Evolutionary conservation across 2,329 filamentous ascomycete genomes (phyloP).

Genomic region (Cladosporium cucumerinum): DNA sequence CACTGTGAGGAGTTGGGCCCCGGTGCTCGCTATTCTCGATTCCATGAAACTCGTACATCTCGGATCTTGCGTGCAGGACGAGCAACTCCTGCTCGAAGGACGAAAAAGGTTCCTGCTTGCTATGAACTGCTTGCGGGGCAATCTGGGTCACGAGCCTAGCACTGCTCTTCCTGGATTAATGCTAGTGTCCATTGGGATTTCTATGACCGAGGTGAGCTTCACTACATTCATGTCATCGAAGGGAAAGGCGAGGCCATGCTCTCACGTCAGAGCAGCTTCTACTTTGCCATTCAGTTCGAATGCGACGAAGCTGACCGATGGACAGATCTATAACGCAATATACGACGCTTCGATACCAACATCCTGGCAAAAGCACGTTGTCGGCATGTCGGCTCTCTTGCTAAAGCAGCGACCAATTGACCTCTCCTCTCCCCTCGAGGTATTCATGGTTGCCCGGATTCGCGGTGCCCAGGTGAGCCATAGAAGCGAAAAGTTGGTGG

Average conservation of each 20-base stretch:
- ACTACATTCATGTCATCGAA: not conserved
- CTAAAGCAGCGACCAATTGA: not conserved
- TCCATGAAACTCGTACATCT: constrained; percentile 12
- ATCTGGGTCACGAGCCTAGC: not conserved
- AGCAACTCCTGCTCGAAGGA: not conserved
- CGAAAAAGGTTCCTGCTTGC: constrained; percentile 2
- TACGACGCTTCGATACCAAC: not conserved
- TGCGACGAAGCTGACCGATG: not conserved
- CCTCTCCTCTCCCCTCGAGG: not conserved
- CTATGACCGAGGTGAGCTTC: constrained; percentile 1
- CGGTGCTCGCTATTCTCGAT: constrained; percentile 8
- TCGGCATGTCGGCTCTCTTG: constrained; percentile 10
- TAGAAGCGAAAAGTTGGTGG: not conserved
- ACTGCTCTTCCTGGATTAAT: not conserved
- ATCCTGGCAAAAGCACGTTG: constrained; percentile 7
- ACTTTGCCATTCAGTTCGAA: too few relatives aligned
- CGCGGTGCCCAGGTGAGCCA: constrained; percentile 4
- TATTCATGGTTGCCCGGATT: not conserved
- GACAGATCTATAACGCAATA: constrained; percentile 8
- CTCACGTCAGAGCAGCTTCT: not conserved
- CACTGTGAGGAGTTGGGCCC: not conserved
- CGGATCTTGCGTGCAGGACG: not conserved
- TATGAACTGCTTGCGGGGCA: constrained; percentile 4
- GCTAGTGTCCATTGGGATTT: constrained; percentile 5
- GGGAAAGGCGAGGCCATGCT: not conserved